Conservation (phyloP, 2,329 filamentous ascomycete genomes). For the Geosmithia putterillii region DNA sequence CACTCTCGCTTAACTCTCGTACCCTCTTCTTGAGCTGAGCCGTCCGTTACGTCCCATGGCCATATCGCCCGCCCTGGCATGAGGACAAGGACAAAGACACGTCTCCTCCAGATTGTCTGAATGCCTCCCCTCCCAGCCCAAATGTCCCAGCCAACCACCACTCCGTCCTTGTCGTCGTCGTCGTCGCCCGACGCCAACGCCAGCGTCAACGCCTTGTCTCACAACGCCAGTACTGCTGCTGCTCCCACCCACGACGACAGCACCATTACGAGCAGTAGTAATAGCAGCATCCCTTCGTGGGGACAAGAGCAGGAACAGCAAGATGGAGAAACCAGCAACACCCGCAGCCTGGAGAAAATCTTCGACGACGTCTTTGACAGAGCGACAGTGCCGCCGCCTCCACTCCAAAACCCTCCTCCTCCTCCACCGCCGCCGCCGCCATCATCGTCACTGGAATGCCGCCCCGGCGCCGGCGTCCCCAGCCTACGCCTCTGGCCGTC, state of each 20-base stretch:
- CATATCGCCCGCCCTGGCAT: neutral
- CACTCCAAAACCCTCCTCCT: neutral
- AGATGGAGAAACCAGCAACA: too few species aligned
- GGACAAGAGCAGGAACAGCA: neutral
- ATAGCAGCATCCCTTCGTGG: neutral
- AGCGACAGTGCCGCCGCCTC: neutral
- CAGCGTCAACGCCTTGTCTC: neutral
- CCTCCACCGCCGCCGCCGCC: too few species aligned
- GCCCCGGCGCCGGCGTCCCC: too few species aligned
- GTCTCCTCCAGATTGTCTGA: neutral
- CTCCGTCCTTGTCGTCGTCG: too few species aligned
- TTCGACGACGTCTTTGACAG: too few species aligned
- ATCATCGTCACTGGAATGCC: neutral
- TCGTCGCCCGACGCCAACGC: neutral
- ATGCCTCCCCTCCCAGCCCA: neutral
- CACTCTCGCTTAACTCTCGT: too few species aligned
- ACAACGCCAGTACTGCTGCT: neutral
- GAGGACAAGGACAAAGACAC: neutral
- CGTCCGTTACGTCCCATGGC: neutral
- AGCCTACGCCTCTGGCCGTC: neutral
- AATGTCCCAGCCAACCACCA: neutral
- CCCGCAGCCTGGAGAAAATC: too few species aligned
- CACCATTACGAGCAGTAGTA: too few species aligned
- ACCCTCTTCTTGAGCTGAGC: neutral
- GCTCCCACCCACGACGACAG: too few species aligned